Base-by-base conservation (phyloP, 2,329 filamentous ascomycete genomes). In the Blumeria hordei region DNA sequence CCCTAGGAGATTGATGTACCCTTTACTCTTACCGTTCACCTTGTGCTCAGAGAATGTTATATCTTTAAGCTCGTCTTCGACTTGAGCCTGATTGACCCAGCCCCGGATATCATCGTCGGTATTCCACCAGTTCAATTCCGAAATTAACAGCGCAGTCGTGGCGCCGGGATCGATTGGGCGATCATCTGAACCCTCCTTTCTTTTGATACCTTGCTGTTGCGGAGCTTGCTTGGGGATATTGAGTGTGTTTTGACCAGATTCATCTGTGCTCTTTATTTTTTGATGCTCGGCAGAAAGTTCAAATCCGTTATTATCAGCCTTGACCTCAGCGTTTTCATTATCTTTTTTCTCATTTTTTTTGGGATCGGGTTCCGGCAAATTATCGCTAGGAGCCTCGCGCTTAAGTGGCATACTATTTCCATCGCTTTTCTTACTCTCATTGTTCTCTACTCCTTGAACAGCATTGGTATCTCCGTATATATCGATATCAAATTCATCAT, bases 41-140 rank as follows among this genome's bases (percentile, higher is more conserved):
- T 98, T 98, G 69, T 96, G 92, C 67, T 98, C 92, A 63, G 87
- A 95, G 67, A 96, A 98, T 0, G 88, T 94, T 54, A 98, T 79
- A 58, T 96, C 92, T 63, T 85, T 88, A 16, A 96, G 71, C 63
- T 94, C 86, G 49, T 81, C 76, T 67, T 96, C 92, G 61, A 80
- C 85, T 1, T 76, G 77, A n/a, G 83, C 85, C 60, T 85, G 76
- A 60, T 80, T 80, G 28, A 84, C 74, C 85, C 88, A 95, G 53
- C 83, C 85, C 54, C 92, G 83, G 56, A 98, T 78, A 62, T 96
- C 88, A 64, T 98, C 92, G 65, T 98, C 92, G 2, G 85, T 94
- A 34, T 81, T 88, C 90, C 90, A 96, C 92, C 92, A 98, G 67
- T 85, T 84, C 9, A 98, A 72, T 53, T 96, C 92, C 2, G 86